Evolutionary conservation across 2,329 filamentous ascomycete genomes (phyloP).

Genomic region (Lojkania enalia): DNA sequence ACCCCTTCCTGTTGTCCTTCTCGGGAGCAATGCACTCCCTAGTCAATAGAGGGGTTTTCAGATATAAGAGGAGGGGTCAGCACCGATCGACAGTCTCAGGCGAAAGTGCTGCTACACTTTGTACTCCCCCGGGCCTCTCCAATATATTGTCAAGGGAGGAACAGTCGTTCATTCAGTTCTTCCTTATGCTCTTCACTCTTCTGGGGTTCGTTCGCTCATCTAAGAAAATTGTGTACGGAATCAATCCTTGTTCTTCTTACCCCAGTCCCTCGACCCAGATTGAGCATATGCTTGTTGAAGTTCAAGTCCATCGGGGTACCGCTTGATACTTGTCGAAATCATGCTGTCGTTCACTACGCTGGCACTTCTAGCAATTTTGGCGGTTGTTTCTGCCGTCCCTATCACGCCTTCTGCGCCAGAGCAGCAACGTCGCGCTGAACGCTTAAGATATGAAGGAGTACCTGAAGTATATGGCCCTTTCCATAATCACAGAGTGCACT

Average conservation of each 20-base stretch:
- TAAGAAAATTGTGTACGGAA: conserved; percentile 10
- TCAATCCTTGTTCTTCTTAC: conserved; percentile 4
- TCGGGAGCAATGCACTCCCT: conserved; percentile 27
- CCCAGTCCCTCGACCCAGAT: conserved; percentile 4
- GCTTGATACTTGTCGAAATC: not conserved
- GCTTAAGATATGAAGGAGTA: conserved; percentile 38
- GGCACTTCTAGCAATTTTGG: conserved; percentile 29
- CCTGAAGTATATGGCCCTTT: conserved; percentile 29
- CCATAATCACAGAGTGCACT: not conserved
- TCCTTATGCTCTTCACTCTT: conserved; percentile 16
- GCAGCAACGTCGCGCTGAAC: conserved; percentile 36
- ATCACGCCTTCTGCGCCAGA: conserved; percentile 42
- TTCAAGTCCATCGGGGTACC: conserved; percentile 1
- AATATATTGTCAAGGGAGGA: conserved; percentile 1
- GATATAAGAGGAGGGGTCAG: conserved; percentile 5
- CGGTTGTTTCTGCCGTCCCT: conserved; percentile 33
- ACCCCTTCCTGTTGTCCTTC: conserved; percentile 22
- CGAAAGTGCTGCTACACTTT: not conserved
- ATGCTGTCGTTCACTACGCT: conserved; percentile 35
- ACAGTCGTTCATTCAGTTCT: conserved; percentile 5
- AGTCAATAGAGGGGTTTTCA: not conserved
- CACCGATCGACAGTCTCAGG: not conserved
- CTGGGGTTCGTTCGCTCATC: conserved; percentile 19
- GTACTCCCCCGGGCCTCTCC: not conserved
- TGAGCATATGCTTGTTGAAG: conserved; percentile 9